Evolutionary conservation across 768 basidiomycete genomes (phyloP), one percentile per base, ranked within the genome.

Genomic region (Termitomyces sp.): DNA sequence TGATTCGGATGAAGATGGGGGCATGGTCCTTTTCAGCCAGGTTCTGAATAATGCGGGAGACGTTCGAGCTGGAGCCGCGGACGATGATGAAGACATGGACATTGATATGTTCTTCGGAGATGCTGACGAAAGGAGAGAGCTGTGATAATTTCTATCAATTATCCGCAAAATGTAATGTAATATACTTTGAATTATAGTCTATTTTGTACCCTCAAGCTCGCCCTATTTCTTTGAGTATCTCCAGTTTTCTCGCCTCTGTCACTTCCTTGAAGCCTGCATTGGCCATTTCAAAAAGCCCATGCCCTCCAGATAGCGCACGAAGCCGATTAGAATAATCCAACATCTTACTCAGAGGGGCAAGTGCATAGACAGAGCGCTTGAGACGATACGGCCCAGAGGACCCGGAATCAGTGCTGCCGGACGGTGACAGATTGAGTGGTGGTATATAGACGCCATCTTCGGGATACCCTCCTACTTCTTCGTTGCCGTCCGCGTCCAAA

Each of bases 191-290:
- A 30, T 5, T n/a, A 41, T 12, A 41, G 20, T 53, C 12, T 28
- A 35, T 56, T 44, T 58, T 26, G 52, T 13, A 4, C 40, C 49
- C 50, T 74, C 72, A 92, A 43, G 83, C 87, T 30, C 89, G 80
- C 14, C 92, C 92, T 59, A 94, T 85, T 69, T 93, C 92, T 62
- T 77, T 79, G 58, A 94, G 71, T 59, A 94, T 93, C 65, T 92
- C 91, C 54, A 81, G 51, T 69, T 79, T 85, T 59, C 91, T 80
- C 35, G 75, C 64, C 52, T 83, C 78, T 23, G 81, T 78, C 2
- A 93, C 91, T 59, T 77, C 72, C 66, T 78, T 82, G 73, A 93
- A 95, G 16, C 91, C 92, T n/a, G 85, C 88, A 50, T 81, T 82
- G 33, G 74, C 73, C 86, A 90, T 89, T 67, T 94, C 91, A 65